Percentiles rank a stretch among this genome's conserved stretches.
These are phyloP conservation scores for Fusarium sp. DNA, from an alignment of 2,329 filamentous ascomycete species.

Conservation along the genomic window DNA sequence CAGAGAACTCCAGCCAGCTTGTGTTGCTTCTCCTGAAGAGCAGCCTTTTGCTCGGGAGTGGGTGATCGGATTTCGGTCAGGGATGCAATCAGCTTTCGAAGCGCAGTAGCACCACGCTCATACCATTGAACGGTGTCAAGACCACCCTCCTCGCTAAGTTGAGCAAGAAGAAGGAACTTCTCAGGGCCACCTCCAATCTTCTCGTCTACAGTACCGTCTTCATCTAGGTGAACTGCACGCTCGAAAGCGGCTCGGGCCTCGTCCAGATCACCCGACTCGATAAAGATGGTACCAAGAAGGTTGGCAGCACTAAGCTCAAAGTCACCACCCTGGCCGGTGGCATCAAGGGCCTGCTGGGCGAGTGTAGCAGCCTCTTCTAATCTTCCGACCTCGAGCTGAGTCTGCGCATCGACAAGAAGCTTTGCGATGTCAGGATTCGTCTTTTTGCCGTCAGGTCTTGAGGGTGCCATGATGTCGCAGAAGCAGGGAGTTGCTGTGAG, in stretches of 20 bases:
- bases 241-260: constrained; percentile 78
- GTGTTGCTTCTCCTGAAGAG: constrained; percentile 74
- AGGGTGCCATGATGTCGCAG: constrained; percentile 54
- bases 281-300: constrained; percentile 81
- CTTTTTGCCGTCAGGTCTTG: constrained; percentile 53
- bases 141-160: constrained; percentile 80
- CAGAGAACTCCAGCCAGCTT: constrained; percentile 94
- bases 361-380: constrained; percentile 54
- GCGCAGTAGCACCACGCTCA: constrained; percentile 75
- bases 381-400: constrained; percentile 56
- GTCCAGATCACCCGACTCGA: constrained; percentile 85
- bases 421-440: constrained; percentile 49
- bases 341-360: constrained; percentile 57
- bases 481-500: constrained; percentile 13
- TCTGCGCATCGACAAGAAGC: constrained; percentile 54
- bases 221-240: constrained; percentile 79
- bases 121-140: constrained; percentile 74
- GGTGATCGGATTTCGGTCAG: constrained; percentile 62
- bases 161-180: constrained; percentile 94
- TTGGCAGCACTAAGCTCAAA: constrained; percentile 74
- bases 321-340: constrained; percentile 58
- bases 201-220: constrained; percentile 76
- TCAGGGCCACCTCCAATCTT: constrained; percentile 84
- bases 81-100: constrained; percentile 76
- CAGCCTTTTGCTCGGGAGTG: constrained; percentile 53